A percentile compares a stretch with the other conserved stretches of the same genome.
These are phyloP conservation scores for Boletus insuetus DNA, from an alignment of 768 basidiomycete genomes.

Conservation along the genomic window DNA sequence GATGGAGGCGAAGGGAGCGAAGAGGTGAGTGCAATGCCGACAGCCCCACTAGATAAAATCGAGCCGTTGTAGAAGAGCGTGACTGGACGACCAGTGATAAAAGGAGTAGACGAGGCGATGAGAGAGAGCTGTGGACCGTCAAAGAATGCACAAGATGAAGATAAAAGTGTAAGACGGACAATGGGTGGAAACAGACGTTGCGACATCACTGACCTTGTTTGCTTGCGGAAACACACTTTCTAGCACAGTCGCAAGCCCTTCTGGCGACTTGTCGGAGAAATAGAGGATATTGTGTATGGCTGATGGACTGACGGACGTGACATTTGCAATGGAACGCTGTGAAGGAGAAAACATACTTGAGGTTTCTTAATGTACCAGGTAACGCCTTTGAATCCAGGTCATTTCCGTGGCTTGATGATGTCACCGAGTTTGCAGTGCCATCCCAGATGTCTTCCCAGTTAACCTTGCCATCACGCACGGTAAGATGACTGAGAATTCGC, in stretches of 20 bases:
- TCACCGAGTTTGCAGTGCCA: constrained; percentile 13
- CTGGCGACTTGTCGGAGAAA: constrained; percentile 55
- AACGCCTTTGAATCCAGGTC: constrained; percentile 17
- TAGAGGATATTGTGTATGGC: constrained; percentile 40
- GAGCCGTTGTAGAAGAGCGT: constrained; percentile 61
- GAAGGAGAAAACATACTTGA: constrained; percentile 25
- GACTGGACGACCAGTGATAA: constrained; percentile 70
- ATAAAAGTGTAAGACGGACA: constrained; percentile 1
- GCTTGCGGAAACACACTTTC: constrained; percentile 39
- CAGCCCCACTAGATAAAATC: constrained; percentile 62
- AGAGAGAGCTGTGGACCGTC: constrained; percentile 54
- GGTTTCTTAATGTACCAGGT: constrained; percentile 37
- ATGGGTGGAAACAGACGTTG: not conserved
- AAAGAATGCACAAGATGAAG: not conserved
- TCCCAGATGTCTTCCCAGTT: constrained; percentile 58
- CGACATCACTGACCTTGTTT: constrained; percentile 42
- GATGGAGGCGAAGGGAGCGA: constrained; percentile 12
- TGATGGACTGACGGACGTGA: constrained; percentile 14
- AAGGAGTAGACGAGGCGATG: constrained; percentile 72
- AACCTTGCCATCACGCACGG: constrained; percentile 15
- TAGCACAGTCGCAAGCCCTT: constrained; percentile 51
- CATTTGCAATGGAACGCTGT: not conserved
- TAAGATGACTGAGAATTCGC: constrained; percentile 1
- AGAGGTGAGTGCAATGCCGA: constrained; percentile 55
- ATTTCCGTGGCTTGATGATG: not conserved